Evolutionary conservation across 2,329 filamentous ascomycete species (phyloP).

Genomic region (Pyrenophora graminea): DNA sequence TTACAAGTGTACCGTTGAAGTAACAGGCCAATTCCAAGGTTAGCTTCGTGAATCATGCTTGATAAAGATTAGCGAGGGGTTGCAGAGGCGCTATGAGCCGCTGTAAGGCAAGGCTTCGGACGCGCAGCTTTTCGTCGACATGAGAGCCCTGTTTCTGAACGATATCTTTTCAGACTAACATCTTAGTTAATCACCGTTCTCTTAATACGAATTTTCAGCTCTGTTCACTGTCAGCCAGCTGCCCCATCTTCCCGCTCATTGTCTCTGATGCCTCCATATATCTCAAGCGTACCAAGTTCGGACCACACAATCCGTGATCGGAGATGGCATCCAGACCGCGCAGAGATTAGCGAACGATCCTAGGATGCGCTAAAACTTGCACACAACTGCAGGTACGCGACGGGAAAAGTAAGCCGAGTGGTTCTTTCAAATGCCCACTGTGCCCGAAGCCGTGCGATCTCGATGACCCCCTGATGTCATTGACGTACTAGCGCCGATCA

Average conservation of each 20-base stretch:
- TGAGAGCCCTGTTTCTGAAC: no score
- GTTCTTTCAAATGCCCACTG: constrained; percentile 1
- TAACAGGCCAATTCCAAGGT: background rate
- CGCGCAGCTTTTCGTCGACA: no score
- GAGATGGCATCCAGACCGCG: no score
- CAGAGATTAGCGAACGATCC: constrained; percentile 4
- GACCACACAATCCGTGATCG: no score
- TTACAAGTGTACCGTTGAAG: constrained; percentile 9
- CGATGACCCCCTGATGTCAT: constrained; percentile 13
- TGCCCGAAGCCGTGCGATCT: constrained; percentile 3
- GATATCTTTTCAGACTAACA: no score
- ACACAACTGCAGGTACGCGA: constrained; percentile 15
- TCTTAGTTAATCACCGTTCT: no score
- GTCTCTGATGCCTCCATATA: no score
- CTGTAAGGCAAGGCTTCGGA: background rate
- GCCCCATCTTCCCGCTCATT: no score
- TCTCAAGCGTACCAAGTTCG: no score
- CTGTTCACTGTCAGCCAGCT: no score
- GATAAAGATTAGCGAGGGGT: constrained; percentile 3
- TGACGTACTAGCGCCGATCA: constrained; percentile 13
- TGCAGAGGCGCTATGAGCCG: constrained; percentile 2
- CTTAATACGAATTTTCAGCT: no score
- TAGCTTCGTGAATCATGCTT: background rate
- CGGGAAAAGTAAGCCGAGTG: constrained; percentile 4
- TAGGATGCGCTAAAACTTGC: constrained; percentile 3